Base-by-base conservation (phyloP, 371 early-diverging fungal species). In the Furculomyces boomerangus region DNA sequence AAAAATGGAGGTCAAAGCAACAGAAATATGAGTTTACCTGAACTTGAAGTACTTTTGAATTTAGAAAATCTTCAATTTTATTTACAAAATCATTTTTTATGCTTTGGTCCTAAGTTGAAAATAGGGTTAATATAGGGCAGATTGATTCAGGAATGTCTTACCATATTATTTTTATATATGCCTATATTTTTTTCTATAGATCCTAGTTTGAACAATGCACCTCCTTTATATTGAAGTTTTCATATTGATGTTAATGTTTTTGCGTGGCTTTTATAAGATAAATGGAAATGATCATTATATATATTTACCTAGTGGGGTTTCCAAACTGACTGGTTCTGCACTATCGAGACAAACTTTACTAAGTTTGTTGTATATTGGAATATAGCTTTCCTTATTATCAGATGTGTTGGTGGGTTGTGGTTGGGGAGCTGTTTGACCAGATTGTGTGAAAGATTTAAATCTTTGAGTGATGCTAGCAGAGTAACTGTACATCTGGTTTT, bases 141-240 rank as follows among this genome's bases (percentile, higher is more conserved):
- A 39, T 39, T 78, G 80, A 44, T 69, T 61, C 29, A 72, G 64
- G 58, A 86, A 76, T 39, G 75, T 77, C 37, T 72, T 62, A 59
- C 88, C 88, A 84, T 84, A 78, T 63, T 74, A 31, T 85, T 48
- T 49, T 83, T 73, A 28, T 77, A 75, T 35, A 80, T 79, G 35
- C 93, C 95, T 29, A 91, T 74, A 60, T 78, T 80, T 45, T 92
- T 86, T 57, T 88, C 76, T 3, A 83, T 77, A 22, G 75, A 67
- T 1, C 83, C 87, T 53, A 86, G 81, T 67, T 89, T 90, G 60
- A 76, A 76, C 58, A 93, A 67, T 18, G 91, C 92, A 2, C 80
- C 80, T n/a, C 83, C 86, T 41, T 14, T n/a, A 39, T 14, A 13
- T 39, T 14, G 13, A 13, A 39, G n/a, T 13, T 39, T 14, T 39